Evolutionary conservation across 148 eudicot genomes (phyloP), one percentile per base, ranked within the genome.

Genomic region (Silene uniflora): DNA sequence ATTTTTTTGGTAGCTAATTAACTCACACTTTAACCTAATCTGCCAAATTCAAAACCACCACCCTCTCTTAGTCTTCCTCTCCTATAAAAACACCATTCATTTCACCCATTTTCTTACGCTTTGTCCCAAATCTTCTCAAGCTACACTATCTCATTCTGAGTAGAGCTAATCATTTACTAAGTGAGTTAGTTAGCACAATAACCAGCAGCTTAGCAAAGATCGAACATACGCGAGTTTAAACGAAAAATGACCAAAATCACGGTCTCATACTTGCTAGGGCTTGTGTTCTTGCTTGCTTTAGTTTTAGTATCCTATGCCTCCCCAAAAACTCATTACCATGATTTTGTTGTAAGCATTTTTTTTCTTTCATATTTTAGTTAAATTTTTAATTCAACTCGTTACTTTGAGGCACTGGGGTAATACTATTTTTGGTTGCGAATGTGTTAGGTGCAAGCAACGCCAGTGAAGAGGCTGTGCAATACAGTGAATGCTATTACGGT

Each of bases 401-500:
- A 44, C 8, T 10, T 44, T 44, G 10, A 10, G 47, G 8, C 47
- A 44, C 1, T n/a, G n/a, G n/a, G n/a, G n/a, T n/a, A n/a, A n/a
- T n/a, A n/a, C n/a, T n/a, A n/a, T n/a, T n/a, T n/a, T n/a, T n/a
- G n/a, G 52, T 25, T 52, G 58, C 23, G 52, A 17, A 63, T 62
- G 19, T 52, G 47, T 80, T 80, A 93, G 96, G 86, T 93, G 47
- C 96, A 93, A 87, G 89, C 80, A 73, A 89, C 89, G 16, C 84
- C 85, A 67, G 88, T 93, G 91, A 93, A 89, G 88, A 89, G 89
- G 87, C 82, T 92, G 86, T 91, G 97, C 91, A 86, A 79, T 6
- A 86, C 90, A 7, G 80, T 52, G 23, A 83, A 73, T 61, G 52
- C 84, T 7, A 90, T 87, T 5, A 90, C 93, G n/a, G 93, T 92